These are phyloP conservation scores for Albugo candida DNA, from an alignment of 352 stramenopile species.

Conservation along the genomic window DNA sequence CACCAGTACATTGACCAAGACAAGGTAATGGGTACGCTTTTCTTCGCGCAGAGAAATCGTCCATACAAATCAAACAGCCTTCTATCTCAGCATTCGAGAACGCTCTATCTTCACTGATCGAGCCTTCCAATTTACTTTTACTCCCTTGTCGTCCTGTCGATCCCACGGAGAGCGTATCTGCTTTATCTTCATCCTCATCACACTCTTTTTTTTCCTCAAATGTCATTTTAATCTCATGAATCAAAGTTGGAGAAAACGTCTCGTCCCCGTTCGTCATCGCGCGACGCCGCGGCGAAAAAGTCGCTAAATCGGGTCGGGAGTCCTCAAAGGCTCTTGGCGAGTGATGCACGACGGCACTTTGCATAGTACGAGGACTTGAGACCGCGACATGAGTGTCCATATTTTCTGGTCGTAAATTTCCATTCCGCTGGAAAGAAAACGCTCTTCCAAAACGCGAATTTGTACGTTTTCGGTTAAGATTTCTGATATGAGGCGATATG, in stretches of 20 bases:
- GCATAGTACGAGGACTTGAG: conserved; percentile 10
- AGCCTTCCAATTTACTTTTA: background rate
- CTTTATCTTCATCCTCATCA: conserved; percentile 17
- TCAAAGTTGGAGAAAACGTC: background rate
- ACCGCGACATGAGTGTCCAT: background rate
- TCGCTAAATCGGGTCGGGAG: conserved; percentile 16
- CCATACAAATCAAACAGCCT: conserved; percentile 76
- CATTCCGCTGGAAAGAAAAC: background rate
- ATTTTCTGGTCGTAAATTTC: conserved; percentile 6
- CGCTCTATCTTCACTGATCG: background rate
- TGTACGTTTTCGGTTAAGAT: background rate
- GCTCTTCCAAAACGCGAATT: background rate
- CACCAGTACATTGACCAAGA: conserved; percentile 50
- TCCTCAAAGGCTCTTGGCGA: conserved; percentile 28
- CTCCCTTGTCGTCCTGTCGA: conserved; percentile 12
- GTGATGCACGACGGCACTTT: conserved; percentile 38
- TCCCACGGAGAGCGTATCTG: conserved; percentile 11
- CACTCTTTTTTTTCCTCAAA: conserved; percentile 10
- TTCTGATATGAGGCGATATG: conserved; percentile 1
- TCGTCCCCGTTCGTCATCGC: conserved; percentile 9
- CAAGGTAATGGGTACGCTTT: conserved; percentile 75
- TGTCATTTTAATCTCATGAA: conserved; percentile 7
- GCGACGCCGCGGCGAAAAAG: conserved; percentile 37
- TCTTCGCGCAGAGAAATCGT: conserved; percentile 68
- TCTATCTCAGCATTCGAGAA: conserved; percentile 4